phyloP scores from a whole-genome alignment of 1,139 yeast species.

The Geotrichum citri-aurantii region DNA sequence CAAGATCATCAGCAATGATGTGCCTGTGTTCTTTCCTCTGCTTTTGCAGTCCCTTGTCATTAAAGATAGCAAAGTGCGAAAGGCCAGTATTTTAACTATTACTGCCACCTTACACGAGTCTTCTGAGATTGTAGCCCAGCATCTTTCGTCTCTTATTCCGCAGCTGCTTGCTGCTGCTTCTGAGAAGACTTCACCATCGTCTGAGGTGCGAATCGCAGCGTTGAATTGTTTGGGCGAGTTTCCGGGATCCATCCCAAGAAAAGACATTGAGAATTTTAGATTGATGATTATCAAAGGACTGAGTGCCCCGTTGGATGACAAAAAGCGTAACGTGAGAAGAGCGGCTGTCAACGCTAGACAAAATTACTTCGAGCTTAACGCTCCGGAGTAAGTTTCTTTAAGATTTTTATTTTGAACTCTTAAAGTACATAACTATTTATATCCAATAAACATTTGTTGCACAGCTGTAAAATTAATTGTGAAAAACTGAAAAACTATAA shows the following conservation, averaged over 20 bases:
- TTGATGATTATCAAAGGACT: slow-evolving; percentile 46
- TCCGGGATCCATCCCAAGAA: slow-evolving; percentile 40
- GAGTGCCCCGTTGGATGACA: slow-evolving; percentile 60
- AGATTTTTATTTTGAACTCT: neutral
- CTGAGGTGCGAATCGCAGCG: slow-evolving; percentile 51
- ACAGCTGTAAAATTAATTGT: too few relatives aligned
- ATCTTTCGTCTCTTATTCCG: slow-evolving; percentile 55
- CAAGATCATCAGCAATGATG: slow-evolving; percentile 55
- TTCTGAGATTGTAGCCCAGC: slow-evolving; percentile 45
- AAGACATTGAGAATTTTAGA: slow-evolving; percentile 49
- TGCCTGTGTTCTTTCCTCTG: slow-evolving; percentile 61
- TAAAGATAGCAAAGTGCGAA: slow-evolving; percentile 45
- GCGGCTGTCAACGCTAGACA: slow-evolving; percentile 78
- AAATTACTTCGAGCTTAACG: slow-evolving; percentile 51
- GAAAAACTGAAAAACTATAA: too few relatives aligned
- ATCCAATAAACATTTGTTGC: too few relatives aligned
- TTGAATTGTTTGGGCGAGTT: slow-evolving; percentile 52
- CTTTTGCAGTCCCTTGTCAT: slow-evolving; percentile 59
- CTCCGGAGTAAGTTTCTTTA: slow-evolving; percentile 5
- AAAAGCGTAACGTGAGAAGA: slow-evolving; percentile 65
- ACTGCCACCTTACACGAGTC: slow-evolving; percentile 49
- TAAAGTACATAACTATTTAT: neutral
- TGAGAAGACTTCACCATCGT: slow-evolving; percentile 20
- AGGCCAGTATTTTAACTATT: slow-evolving; percentile 49
- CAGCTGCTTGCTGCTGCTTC: slow-evolving; percentile 39